Conservation (phyloP, 306 rosid species). For the Glycine tomentella region DNA sequence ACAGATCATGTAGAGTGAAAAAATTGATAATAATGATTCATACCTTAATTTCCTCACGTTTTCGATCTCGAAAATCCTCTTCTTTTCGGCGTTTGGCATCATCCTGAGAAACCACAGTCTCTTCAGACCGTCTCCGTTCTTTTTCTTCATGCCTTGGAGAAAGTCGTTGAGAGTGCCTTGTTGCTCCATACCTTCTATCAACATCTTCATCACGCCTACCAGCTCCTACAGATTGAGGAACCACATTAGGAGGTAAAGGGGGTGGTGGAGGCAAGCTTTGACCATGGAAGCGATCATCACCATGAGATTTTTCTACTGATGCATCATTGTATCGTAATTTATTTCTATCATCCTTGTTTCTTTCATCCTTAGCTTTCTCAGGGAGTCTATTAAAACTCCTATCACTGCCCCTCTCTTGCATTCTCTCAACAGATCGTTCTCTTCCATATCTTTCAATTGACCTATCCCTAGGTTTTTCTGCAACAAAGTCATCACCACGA, state of each 20-base stretch:
- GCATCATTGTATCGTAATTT: slow-evolving; percentile 79
- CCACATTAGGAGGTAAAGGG: slow-evolving; percentile 92
- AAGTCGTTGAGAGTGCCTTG: slow-evolving; percentile 88
- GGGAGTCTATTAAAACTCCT: slow-evolving; percentile 76
- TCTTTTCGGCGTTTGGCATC: slow-evolving; percentile 92
- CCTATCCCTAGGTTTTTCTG: slow-evolving; percentile 83
- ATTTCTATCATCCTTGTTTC: slow-evolving; percentile 78
- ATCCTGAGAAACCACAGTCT: slow-evolving; percentile 76
- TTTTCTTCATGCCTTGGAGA: slow-evolving; percentile 99
- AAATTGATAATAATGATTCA: slow-evolving; percentile 21
- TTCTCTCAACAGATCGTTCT: slow-evolving; percentile 88
- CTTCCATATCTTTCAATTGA: slow-evolving; percentile 92
- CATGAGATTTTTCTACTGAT: slow-evolving; percentile 73
- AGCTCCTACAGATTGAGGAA: slow-evolving; percentile 89
- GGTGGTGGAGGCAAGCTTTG: slow-evolving; percentile 99
- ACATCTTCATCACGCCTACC: slow-evolving; percentile 94
- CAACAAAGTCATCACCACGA: slow-evolving; percentile 76
- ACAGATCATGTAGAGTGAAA: slow-evolving; percentile 22
- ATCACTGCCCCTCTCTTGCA: slow-evolving; percentile 78
- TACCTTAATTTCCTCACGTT: slow-evolving; percentile 96
- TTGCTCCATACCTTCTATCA: slow-evolving; percentile 87
- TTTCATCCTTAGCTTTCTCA: slow-evolving; percentile 86
- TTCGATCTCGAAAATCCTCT: slow-evolving; percentile 93
- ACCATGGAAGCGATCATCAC: slow-evolving; percentile 89
- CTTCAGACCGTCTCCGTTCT: slow-evolving; percentile 94